phyloP scores from a whole-genome alignment of 1,139 yeast species.

The Hyphopichia wangnamkhiaoensis region DNA sequence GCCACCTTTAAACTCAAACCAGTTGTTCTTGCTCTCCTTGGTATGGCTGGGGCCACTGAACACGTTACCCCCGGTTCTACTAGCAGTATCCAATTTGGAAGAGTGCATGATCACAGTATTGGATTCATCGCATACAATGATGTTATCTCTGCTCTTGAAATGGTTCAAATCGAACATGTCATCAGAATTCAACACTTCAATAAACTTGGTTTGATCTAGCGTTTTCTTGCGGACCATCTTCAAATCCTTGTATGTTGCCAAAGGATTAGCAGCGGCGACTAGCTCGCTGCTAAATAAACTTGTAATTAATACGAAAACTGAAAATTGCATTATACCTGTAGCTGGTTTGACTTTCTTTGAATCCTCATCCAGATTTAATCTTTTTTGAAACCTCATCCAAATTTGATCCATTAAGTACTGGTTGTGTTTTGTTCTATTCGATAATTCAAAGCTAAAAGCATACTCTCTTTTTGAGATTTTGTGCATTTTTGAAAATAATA shows the following conservation, averaged over 20 bases:
- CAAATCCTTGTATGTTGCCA: constrained; percentile 5
- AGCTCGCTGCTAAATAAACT: neutral
- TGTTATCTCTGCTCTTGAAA: constrained; percentile 12
- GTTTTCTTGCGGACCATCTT: constrained; percentile 8
- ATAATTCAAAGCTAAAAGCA: too few species aligned
- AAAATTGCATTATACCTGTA: neutral
- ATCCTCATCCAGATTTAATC: too few species aligned
- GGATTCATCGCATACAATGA: constrained; percentile 14
- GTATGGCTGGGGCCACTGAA: constrained; percentile 8
- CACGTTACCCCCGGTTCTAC: constrained; percentile 14
- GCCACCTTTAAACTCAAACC: constrained; percentile 16
- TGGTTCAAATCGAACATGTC: constrained; percentile 3
- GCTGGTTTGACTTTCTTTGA: too few species aligned
- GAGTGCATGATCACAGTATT: constrained; percentile 16
- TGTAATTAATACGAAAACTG: neutral
- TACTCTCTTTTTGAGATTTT: too few species aligned
- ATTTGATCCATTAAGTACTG: too few species aligned
- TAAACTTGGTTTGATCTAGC: constrained; percentile 8
- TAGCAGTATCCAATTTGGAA: constrained; percentile 17
- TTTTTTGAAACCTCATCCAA: too few species aligned
- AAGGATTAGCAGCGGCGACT: neutral
- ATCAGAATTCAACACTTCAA: constrained; percentile 4
- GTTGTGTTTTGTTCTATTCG: too few species aligned
- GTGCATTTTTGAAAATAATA: too few species aligned
- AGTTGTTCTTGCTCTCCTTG: constrained; percentile 10